Base-by-base conservation (phyloP, 129 eudicot genomes). In the Heracleum sosnowskyi region DNA sequence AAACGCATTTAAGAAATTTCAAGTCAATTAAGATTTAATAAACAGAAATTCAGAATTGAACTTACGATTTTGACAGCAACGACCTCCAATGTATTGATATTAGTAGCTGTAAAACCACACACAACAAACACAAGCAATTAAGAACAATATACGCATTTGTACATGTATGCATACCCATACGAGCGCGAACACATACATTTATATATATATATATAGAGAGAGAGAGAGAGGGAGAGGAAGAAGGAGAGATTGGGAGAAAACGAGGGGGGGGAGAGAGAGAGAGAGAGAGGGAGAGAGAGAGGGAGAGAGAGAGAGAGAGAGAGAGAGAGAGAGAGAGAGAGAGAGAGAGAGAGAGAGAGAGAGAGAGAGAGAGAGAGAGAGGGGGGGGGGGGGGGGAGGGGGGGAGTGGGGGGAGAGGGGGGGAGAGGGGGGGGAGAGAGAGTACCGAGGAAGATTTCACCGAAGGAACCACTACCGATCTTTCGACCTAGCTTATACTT, bases 381-480 rank as follows among this genome's bases (percentile, higher is more conserved):
- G 69, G 11, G 69, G 6, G 60, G 5, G 60, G 5, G 69, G 0
- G 34, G 26, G 34, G 2, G 34, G 0, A 34, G 2, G 69, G 11
- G 69, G 11, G 31, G 1, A 36, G 12, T 18, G 4, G 7, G 29
- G 37, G 29, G 18, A 13, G 70, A 12, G 64, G 2, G 64, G 8
- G 64, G 9, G 31, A 24, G 64, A n/a, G 64, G n/a, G 63, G n/a
- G 24, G 64, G 8, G 31, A 55, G 31, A 55, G 26, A 66, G 77
- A 20, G 17, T 8, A 93, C 98, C 98, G 64, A 91, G 88, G 81
- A 81, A 87, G 68, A 93, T 91, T 87, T 91, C 93, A 41, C 97
- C 98, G 76, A 93, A 93, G 57, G 98, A 91, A 83, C 98, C 98
- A 80, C 98, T 89, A 15, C 98, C 98, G 88, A 93, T 93, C 89